Evolutionary conservation across 2,329 filamentous ascomycete genomes (phyloP).

Genomic region (Pseudovirgaria hyperparasitica): DNA sequence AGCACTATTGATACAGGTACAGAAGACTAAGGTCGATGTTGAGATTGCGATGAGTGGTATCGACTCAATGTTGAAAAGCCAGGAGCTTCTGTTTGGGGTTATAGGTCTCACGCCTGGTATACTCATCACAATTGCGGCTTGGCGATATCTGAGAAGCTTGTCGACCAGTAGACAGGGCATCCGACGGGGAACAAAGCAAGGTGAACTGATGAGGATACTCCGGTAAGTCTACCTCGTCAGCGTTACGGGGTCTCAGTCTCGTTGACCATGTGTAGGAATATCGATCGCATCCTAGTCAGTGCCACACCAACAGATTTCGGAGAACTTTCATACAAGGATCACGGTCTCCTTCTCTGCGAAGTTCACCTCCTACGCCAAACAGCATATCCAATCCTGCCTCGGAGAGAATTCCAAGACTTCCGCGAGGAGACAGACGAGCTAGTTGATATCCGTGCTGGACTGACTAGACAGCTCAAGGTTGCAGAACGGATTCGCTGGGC

Average conservation of each 20-base stretch:
- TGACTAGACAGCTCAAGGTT: conserved; percentile 65
- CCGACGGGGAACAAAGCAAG: conserved; percentile 50
- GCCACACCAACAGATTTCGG: conserved; percentile 53
- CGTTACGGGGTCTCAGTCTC: conserved; percentile 1
- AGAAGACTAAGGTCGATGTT: conserved; percentile 97
- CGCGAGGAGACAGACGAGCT: conserved; percentile 78
- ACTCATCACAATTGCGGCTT: conserved; percentile 65
- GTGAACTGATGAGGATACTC: conserved; percentile 62
- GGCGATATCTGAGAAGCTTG: conserved; percentile 57
- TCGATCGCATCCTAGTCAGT: conserved; percentile 53
- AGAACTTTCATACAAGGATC: conserved; percentile 79
- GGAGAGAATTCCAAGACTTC: conserved; percentile 70
- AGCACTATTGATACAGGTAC: conserved; percentile 86
- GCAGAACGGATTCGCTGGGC: conserved; percentile 81
- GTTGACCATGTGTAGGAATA: conserved; percentile 41
- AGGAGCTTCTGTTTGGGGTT: conserved; percentile 88
- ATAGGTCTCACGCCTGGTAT: conserved; percentile 86
- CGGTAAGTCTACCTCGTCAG: conserved; percentile 32
- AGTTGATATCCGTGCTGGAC: conserved; percentile 63
- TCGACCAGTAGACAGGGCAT: conserved; percentile 61
- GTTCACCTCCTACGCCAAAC: conserved; percentile 68
- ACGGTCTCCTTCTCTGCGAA: conserved; percentile 81
- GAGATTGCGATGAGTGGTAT: conserved; percentile 95
- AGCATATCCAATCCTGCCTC: conserved; percentile 55
- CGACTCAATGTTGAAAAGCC: conserved; percentile 84